A percentile compares a stretch with the other conserved stretches of the same genome.
These are phyloP conservation scores for Odontarrhena argentea DNA, from an alignment of 345 rosid species.

Conservation along the genomic window DNA sequence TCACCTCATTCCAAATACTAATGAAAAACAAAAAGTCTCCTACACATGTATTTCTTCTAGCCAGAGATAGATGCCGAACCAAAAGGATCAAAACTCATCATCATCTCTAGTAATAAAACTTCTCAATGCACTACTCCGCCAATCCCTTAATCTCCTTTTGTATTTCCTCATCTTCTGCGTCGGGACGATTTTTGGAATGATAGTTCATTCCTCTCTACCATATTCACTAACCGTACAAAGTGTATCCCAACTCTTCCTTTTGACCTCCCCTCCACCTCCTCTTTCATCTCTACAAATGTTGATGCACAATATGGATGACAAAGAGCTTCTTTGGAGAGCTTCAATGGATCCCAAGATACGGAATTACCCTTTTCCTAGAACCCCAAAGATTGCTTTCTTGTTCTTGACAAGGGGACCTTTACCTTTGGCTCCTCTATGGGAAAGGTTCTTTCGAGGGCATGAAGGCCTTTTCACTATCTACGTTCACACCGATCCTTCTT, in stretches of 20 bases:
- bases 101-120: conserved; percentile 21
- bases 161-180: conserved; percentile 45
- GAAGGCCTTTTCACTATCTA: conserved; percentile 63
- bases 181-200: conserved; percentile 55
- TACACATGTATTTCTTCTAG: conserved; percentile 3
- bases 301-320: conserved; percentile 65
- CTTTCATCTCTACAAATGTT: neutral
- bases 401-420: conserved; percentile 78
- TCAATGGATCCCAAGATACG: conserved; percentile 51
- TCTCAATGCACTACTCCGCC: conserved; percentile 46
- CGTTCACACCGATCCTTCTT: conserved; percentile 62
- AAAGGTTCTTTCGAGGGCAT: conserved; percentile 68
- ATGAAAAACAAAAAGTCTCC: neutral
- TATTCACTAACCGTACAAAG: conserved; percentile 29
- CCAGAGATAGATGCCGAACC: conserved; percentile 41
- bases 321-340: conserved; percentile 71
- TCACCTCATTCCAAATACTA: conserved; percentile 17
- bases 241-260: conserved; percentile 1
- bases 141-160: conserved; percentile 43
- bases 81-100: conserved; percentile 39
- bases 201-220: conserved; percentile 48
- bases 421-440: conserved; percentile 82
- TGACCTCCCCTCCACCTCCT: conserved; percentile 17
- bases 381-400: conserved; percentile 83
- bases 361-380: conserved; percentile 50